Percentiles rank a stretch among this genome's conserved stretches.
These are phyloP conservation scores for Hygrophorus pudorinus DNA, from an alignment of 768 basidiomycete genomes.

Conservation along the genomic window DNA sequence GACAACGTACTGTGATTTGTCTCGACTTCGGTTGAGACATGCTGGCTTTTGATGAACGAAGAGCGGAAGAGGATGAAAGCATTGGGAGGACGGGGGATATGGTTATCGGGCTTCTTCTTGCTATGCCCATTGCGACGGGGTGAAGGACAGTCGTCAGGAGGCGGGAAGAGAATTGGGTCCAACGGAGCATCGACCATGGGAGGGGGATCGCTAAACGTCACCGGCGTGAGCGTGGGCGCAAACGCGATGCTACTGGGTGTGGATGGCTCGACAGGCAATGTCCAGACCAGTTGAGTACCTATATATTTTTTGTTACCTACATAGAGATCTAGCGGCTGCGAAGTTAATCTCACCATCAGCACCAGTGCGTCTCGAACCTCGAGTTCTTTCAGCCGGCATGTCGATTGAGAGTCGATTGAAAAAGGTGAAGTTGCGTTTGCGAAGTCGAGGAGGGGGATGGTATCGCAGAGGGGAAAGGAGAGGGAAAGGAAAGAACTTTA, in stretches of 20 bases:
- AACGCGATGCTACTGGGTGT: slow-evolving; percentile 37
- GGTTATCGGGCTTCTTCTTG: slow-evolving; percentile 63
- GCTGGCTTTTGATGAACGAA: slow-evolving; percentile 70
- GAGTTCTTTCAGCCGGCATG: no score
- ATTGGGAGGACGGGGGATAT: slow-evolving; percentile 78
- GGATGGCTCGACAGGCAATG: slow-evolving; percentile 29
- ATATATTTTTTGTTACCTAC: no score
- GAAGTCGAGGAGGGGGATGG: no score
- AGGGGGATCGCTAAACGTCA: slow-evolving; percentile 43
- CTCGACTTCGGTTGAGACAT: slow-evolving; percentile 69
- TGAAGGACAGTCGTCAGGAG: slow-evolving; percentile 21
- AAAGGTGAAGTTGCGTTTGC: no score
- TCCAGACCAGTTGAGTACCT: slow-evolving; percentile 39
- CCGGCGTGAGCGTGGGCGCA: slow-evolving; percentile 47
- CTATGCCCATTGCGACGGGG: slow-evolving; percentile 43
- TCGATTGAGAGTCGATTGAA: no score
- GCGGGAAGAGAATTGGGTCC: slow-evolving; percentile 49
- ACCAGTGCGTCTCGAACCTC: no score
- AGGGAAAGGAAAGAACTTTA: no score
- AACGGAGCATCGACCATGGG: slow-evolving; percentile 25
- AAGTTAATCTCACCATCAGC: no score
- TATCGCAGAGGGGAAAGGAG: no score
- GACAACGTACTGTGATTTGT: slow-evolving; percentile 77
- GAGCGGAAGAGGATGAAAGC: slow-evolving; percentile 85
- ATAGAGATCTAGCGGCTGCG: no score